A percentile compares a stretch with the other conserved stretches of the same genome.
Conservation (phyloP, 75 land plant genomes). For the Picea sitchensis region DNA sequence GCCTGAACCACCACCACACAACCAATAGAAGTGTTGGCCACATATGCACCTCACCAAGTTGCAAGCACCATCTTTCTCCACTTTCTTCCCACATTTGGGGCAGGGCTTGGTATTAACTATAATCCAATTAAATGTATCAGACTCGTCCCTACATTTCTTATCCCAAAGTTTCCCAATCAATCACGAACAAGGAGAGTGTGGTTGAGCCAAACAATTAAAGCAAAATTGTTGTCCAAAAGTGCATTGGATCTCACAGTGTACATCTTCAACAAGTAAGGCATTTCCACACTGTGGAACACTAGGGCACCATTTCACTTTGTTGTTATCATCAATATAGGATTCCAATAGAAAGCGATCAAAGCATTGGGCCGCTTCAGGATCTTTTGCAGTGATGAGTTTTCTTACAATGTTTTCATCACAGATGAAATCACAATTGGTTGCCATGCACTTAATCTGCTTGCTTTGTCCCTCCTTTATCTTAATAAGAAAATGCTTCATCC, state of each 20-base stretch:
- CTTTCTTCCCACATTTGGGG: constrained; percentile 79
- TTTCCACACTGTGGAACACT: constrained; percentile 87
- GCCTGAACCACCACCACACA: constrained; percentile 91
- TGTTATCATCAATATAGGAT: constrained; percentile 88
- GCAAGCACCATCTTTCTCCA: constrained; percentile 83
- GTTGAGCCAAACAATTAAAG: constrained; percentile 64
- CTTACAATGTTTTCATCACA: constrained; percentile 82
- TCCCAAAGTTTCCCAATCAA: constrained; percentile 74
- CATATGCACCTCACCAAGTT: constrained; percentile 72
- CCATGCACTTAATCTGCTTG: constrained; percentile 83
- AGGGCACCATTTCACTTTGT: constrained; percentile 88
- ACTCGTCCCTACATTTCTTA: constrained; percentile 78
- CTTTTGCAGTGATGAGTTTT: constrained; percentile 36
- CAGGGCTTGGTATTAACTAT: constrained; percentile 73
- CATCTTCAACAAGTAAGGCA: constrained; percentile 69
- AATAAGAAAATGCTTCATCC: constrained; percentile 73
- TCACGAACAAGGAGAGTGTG: constrained; percentile 89
- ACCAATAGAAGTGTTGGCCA: constrained; percentile 67
- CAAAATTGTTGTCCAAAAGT: constrained; percentile 71
- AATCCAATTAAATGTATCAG: constrained; percentile 79
- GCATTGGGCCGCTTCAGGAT: constrained; percentile 38
- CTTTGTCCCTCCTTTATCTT: constrained; percentile 89
- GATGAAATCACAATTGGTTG: constrained; percentile 62
- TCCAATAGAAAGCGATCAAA: constrained; percentile 76
- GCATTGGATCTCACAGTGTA: constrained; percentile 75